A percentile compares a stretch with the other conserved stretches of the same genome.
Conservation (phyloP, 208 protist genomes). For the Leishmania amazonensis region DNA sequence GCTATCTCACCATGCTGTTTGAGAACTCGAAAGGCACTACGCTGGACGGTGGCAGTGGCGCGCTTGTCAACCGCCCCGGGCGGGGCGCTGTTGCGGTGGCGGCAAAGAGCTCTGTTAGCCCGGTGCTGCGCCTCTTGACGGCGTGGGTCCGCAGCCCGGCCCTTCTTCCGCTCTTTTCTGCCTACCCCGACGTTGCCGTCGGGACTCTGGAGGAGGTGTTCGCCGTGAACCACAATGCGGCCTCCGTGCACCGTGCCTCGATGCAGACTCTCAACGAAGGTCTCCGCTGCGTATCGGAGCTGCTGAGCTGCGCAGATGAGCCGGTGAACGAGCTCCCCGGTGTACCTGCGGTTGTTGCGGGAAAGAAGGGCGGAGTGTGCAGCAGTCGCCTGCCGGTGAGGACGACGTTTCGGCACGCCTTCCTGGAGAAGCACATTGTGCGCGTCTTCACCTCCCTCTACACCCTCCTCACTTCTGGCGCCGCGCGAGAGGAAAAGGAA, state of each 20-base stretch:
- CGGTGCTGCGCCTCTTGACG: conserved; percentile 70
- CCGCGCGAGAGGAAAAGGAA: conserved; percentile 17
- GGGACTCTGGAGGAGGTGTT: conserved; percentile 78
- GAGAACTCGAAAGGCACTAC: conserved; percentile 54
- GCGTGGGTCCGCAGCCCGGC: conserved; percentile 59
- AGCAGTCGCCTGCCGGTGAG: neutral
- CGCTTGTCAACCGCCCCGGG: neutral
- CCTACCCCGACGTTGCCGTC: conserved; percentile 56
- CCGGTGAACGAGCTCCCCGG: conserved; percentile 30
- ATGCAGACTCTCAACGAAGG: conserved; percentile 54
- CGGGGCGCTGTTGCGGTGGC: neutral
- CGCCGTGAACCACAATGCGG: conserved; percentile 28
- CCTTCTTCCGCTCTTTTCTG: conserved; percentile 58
- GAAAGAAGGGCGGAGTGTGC: neutral
- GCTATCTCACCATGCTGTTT: conserved; percentile 39
- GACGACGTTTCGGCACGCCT: conserved; percentile 55
- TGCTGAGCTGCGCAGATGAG: conserved; percentile 60
- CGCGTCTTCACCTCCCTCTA: conserved; percentile 74
- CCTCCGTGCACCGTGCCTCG: conserved; percentile 41
- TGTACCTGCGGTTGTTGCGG: neutral
- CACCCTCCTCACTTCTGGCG: conserved; percentile 61
- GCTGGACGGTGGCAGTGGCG: conserved; percentile 20
- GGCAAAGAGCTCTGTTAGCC: conserved; percentile 45
- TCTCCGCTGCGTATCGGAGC: conserved; percentile 72
- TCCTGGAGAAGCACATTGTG: conserved; percentile 62